phyloP scores from a whole-genome alignment of 345 rosid species.

The Rubroshorea leprosula region DNA sequence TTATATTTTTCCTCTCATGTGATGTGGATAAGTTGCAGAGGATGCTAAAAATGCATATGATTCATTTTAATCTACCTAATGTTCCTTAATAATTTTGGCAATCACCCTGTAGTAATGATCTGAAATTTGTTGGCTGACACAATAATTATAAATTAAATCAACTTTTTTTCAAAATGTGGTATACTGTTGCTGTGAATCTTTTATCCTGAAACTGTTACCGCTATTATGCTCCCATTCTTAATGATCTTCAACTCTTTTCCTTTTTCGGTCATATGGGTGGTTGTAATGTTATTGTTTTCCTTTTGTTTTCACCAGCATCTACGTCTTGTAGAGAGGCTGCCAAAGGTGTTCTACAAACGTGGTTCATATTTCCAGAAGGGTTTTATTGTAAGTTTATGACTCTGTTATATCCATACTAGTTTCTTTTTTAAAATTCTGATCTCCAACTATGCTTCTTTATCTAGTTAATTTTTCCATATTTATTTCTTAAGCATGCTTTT shows the following conservation, averaged over 20 bases:
- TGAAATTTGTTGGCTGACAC: not conserved
- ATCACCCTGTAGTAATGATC: too few relatives aligned
- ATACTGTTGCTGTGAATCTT: not conserved
- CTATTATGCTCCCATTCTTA: not conserved
- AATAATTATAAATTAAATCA: too few relatives aligned
- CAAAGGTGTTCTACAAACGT: slow-evolving; percentile 64
- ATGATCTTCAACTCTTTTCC: not conserved
- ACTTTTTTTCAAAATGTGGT: not conserved
- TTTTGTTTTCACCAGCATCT: slow-evolving; percentile 51
- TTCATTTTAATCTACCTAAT: too few relatives aligned
- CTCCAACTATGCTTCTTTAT: slow-evolving; percentile 3
- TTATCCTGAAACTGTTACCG: not conserved
- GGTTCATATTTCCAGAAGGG: slow-evolving; percentile 65
- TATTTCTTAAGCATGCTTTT: not conserved
- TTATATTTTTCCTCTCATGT: too few relatives aligned
- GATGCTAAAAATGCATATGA: too few relatives aligned
- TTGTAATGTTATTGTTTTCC: slow-evolving; percentile 1
- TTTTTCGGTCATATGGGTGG: not conserved
- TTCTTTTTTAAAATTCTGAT: too few relatives aligned
- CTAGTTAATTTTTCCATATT: not conserved
- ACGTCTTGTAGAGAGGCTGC: slow-evolving; percentile 77
- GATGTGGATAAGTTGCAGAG: too few relatives aligned
- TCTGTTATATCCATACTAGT: not conserved
- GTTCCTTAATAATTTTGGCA: too few relatives aligned
- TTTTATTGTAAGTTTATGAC: slow-evolving; percentile 58